Evolutionary conservation across 768 basidiomycete genomes (phyloP).

Genomic region (Vararia minispora): DNA sequence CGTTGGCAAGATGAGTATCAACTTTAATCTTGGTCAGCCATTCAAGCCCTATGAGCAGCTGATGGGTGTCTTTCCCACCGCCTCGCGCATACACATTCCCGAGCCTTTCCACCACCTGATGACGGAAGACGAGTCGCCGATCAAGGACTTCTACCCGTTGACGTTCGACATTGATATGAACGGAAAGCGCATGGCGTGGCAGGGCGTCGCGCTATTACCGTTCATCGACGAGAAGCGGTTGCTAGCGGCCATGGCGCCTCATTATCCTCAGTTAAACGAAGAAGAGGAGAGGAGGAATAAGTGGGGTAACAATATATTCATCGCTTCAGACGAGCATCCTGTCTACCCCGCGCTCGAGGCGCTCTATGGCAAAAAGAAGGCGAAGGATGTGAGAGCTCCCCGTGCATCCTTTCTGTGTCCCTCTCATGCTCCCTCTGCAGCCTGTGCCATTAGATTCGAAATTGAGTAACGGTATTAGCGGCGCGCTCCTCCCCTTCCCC

Average conservation of each 20-base stretch:
- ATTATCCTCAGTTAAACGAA: conserved; percentile 56
- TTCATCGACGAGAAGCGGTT: conserved; percentile 87
- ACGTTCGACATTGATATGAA: conserved; percentile 99
- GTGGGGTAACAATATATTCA: conserved; percentile 77
- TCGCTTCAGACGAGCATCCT: conserved; percentile 74
- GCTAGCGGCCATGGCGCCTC: conserved; percentile 68
- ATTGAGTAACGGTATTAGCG: conserved; percentile 70
- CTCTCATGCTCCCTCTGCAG: conserved; percentile 29
- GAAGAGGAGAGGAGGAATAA: conserved; percentile 78
- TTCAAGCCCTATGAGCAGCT: conserved; percentile 97
- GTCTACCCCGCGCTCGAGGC: conserved; percentile 82
- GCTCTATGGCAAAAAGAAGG: conserved; percentile 85
- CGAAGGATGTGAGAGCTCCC: conserved; percentile 48
- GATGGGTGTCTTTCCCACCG: conserved; percentile 96
- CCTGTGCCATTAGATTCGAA: conserved; percentile 59
- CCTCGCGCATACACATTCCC: conserved; percentile 87
- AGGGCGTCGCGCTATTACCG: conserved; percentile 91
- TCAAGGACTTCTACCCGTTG: conserved; percentile 90
- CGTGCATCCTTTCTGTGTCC: not conserved
- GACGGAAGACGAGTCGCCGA: conserved; percentile 78
- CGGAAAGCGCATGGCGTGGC: conserved; percentile 99
- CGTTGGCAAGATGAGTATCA: conserved; percentile 65
- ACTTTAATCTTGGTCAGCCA: conserved; percentile 71
- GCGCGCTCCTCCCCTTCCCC: conserved; percentile 72
- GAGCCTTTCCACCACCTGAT: conserved; percentile 78